A percentile compares a stretch with the other conserved stretches of the same genome.
Evolutionary conservation across 2,329 filamentous ascomycete species (phyloP).

Genomic region (Fusarium tupiense): DNA sequence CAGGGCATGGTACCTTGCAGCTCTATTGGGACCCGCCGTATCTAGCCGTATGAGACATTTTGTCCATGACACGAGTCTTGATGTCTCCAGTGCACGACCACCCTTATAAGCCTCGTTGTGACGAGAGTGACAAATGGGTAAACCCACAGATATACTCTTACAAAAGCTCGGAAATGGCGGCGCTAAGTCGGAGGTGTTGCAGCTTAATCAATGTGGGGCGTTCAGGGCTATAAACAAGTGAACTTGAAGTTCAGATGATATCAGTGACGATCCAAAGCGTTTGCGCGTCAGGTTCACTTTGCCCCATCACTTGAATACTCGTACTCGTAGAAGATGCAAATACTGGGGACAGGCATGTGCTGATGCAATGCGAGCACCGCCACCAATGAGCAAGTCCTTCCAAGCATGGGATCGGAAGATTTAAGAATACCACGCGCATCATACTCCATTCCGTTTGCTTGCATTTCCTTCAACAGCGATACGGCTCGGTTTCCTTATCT

Average conservation of each 20-base stretch:
- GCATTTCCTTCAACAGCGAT: background rate
- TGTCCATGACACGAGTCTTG: constrained; percentile 8
- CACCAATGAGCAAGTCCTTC: constrained; percentile 11
- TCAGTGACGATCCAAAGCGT: background rate
- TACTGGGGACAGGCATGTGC: constrained; percentile 27
- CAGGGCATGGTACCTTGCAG: constrained; percentile 29
- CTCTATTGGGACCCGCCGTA: constrained; percentile 18
- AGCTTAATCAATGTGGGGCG: constrained; percentile 27
- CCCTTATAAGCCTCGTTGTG: constrained; percentile 30
- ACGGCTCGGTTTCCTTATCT: constrained; percentile 36
- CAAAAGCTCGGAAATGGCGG: constrained; percentile 31
- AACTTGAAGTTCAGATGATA: background rate
- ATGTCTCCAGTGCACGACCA: constrained; percentile 23
- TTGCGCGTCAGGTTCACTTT: background rate
- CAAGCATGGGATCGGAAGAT: background rate
- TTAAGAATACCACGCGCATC: background rate
- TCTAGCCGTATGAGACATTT: constrained; percentile 33
- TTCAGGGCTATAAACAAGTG: constrained; percentile 6
- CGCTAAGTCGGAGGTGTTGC: constrained; percentile 33
- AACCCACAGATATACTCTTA: constrained; percentile 10
- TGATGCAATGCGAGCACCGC: constrained; percentile 18
- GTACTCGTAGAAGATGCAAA: constrained; percentile 11
- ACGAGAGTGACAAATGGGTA: constrained; percentile 6
- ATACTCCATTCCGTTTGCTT: background rate
- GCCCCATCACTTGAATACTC: constrained; percentile 11